phyloP scores from a whole-genome alignment of 2,329 filamentous ascomycete species.

The Trichoderma cornu-damae region DNA sequence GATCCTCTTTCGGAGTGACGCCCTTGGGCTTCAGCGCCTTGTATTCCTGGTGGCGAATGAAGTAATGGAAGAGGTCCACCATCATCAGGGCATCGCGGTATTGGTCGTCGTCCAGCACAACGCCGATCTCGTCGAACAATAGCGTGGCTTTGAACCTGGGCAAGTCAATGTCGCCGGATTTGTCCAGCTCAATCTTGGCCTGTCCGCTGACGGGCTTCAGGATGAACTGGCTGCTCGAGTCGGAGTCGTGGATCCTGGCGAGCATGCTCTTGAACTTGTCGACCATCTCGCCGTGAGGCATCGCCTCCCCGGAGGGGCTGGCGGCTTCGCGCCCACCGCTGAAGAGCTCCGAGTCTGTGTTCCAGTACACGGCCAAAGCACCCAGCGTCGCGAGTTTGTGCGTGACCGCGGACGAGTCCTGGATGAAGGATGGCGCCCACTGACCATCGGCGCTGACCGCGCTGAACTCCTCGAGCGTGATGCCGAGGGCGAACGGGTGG shows the following conservation, averaged over 20 bases:
- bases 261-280: constrained; percentile 74
- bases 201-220: constrained; percentile 92
- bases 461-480: constrained; percentile 94
- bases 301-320: constrained; percentile 44
- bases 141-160: constrained; percentile 88
- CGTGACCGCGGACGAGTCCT: constrained; percentile 74
- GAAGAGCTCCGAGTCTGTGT: constrained; percentile 82
- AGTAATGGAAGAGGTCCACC: constrained; percentile 97
- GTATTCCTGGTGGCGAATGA: constrained; percentile 95
- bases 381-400: constrained; percentile 92
- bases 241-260: constrained; percentile 57
- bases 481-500: constrained; percentile 86
- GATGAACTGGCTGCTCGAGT: constrained; percentile 77
- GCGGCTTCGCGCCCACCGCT: constrained; percentile 70
- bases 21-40: constrained; percentile 85
- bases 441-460: constrained; percentile 91
- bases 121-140: constrained; percentile 93
- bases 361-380: constrained; percentile 93
- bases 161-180: constrained; percentile 71
- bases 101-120: constrained; percentile 95
- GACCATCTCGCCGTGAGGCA: constrained; percentile 72
- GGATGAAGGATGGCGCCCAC: constrained; percentile 95
- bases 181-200: constrained; percentile 91
- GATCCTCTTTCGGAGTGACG: constrained; percentile 77
- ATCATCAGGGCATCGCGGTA: constrained; percentile 98